phyloP scores from a whole-genome alignment of 148 eudicot species.

The Hydrangea macrophylla region DNA sequence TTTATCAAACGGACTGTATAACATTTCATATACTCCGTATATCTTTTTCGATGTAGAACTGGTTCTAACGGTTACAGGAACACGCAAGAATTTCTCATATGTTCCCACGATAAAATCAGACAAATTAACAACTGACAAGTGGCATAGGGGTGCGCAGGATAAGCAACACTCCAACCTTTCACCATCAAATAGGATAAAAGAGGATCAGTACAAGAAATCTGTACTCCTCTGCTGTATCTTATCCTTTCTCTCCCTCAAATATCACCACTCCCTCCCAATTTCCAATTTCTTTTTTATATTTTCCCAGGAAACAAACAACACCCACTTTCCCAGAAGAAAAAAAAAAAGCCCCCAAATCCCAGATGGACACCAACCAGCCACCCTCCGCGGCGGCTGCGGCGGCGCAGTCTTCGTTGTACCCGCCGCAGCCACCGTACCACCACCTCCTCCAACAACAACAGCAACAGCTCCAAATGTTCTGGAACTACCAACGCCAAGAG shows the following conservation, averaged over 20 bases:
- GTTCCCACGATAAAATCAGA: no score
- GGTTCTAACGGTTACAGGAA: no score
- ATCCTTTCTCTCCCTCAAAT: background rate
- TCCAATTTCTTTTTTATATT: background rate
- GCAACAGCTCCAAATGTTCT: slow-evolving; percentile 79
- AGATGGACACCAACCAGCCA: slow-evolving; percentile 36
- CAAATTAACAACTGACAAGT: no score
- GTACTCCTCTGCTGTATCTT: background rate
- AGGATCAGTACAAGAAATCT: background rate
- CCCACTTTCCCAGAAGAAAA: background rate
- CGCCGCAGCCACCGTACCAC: slow-evolving; percentile 45
- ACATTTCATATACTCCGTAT: no score
- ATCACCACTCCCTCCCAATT: background rate
- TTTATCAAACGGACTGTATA: no score
- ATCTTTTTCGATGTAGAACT: no score
- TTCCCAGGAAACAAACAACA: background rate
- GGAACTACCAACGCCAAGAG: slow-evolving; percentile 77
- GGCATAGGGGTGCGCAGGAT: no score
- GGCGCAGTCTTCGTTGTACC: slow-evolving; percentile 23
- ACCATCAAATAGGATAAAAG: no score
- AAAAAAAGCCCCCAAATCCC: slow-evolving; percentile 14
- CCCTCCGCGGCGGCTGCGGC: slow-evolving; percentile 15
- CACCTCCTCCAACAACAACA: slow-evolving; percentile 79
- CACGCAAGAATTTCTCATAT: no score
- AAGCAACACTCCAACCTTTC: no score